Evolutionary conservation across 2,329 filamentous ascomycete species (phyloP), one percentile per base, ranked within the genome.

Genomic region (Thermoascus crustaceus): DNA sequence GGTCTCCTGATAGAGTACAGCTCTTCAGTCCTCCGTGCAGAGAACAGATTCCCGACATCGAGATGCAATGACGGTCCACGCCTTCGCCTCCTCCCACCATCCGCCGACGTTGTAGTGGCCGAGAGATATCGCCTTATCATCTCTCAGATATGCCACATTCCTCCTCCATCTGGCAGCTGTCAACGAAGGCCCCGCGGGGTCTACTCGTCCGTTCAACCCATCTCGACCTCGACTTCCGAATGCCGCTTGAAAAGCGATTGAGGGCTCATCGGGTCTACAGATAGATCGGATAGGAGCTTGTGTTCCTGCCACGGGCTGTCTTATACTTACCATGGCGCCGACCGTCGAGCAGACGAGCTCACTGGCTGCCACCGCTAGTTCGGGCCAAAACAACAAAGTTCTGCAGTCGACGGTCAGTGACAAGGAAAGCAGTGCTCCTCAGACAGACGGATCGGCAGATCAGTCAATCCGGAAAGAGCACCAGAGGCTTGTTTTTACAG

Each of bases 401-500:
- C 32, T 32, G 18, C 34, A 24, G 16, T 18, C 46, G n/a, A 39
- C 45, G 10, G 39, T 44, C 23, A 39, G 33, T 32, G 38, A 42
- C 31, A 47, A 41, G 39, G 48, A 50, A 33, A 45, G 39, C 32
- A 38, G 46, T 23, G 37, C 43, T 11, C 46, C 50, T 17, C 40
- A 44, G 34, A 27, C 36, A 10, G 45, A 42, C 30, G 39, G 37
- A 10, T 29, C 31, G 3, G 45, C 50, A 4, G 36, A 35, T 7
- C 39, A 44, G 14, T 35, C 45, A 8, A 32, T 40, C 13, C 48
- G 46, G 32, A 55, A 56, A 30, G 57, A 56, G 33, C 69, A 75
- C 45, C 72, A 75, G 50, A 70, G 69, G 47, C 72, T 80, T 48
- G 76, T 82, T 24, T 70, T 83, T 42, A 73, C 78, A 26, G 79